Evolutionary conservation across 176 grass and related monocot species (phyloP).

Genomic region (Pontederia crassipes): DNA sequence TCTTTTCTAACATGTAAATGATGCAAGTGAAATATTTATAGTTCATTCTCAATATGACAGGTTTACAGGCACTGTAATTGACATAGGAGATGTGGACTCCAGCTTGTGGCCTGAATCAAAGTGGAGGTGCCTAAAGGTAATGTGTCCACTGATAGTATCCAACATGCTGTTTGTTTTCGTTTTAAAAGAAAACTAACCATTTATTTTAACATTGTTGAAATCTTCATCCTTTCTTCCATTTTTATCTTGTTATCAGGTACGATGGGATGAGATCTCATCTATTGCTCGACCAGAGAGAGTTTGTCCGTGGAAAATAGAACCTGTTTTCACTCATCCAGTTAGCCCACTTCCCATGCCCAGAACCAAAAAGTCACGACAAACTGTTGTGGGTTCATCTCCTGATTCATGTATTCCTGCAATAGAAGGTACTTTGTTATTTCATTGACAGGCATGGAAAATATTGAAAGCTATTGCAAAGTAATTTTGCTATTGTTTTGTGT

Average conservation of each 20-base stretch:
- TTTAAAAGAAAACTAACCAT: constrained; percentile 9
- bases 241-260: constrained; percentile 42
- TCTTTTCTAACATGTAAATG: no score
- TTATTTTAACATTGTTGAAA: constrained; percentile 3
- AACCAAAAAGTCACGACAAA: constrained; percentile 56
- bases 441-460: no score
- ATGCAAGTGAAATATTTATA: no score
- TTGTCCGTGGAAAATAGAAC: constrained; percentile 90
- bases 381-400: constrained; percentile 34
- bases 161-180: background rate
- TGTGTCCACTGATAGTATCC: no score
- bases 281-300: constrained; percentile 79
- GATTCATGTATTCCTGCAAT: constrained; percentile 68
- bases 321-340: constrained; percentile 60
- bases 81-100: constrained; percentile 66
- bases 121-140: constrained; percentile 81
- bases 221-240: constrained; percentile 6
- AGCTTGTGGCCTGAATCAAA: constrained; percentile 56
- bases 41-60: constrained; percentile 12
- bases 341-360: constrained; percentile 66
- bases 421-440: constrained; percentile 39
- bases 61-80: constrained; percentile 89
- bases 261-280: constrained; percentile 86
- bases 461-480: no score
- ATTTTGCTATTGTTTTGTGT: no score